A percentile compares a stretch with the other conserved stretches of the same genome.
phyloP scores from a whole-genome alignment of 2,329 filamentous ascomycete species.

The Exophiala spinifera region DNA sequence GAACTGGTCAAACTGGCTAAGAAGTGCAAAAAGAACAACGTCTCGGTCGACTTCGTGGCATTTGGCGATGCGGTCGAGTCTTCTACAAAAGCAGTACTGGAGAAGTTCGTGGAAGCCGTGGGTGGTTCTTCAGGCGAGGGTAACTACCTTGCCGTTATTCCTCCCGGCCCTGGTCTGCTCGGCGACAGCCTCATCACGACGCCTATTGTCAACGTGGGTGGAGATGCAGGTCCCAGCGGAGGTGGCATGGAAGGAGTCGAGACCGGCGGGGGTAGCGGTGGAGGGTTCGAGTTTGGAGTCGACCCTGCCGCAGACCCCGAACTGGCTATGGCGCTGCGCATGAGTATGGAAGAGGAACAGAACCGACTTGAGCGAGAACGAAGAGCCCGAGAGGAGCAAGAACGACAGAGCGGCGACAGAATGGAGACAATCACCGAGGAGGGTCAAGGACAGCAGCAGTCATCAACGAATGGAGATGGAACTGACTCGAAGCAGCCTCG shows the following conservation, averaged over 20 bases:
- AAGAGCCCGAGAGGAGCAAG: slow-evolving; percentile 66
- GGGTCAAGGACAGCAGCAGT: slow-evolving; percentile 49
- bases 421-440: slow-evolving; percentile 82
- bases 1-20: slow-evolving; percentile 84
- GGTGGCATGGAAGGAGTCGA: slow-evolving; percentile 55
- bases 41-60: slow-evolving; percentile 88
- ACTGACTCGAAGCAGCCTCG: slow-evolving; percentile 27
- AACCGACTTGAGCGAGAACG: slow-evolving; percentile 84
- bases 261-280: slow-evolving; percentile 50
- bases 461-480: slow-evolving; percentile 9
- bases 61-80: slow-evolving; percentile 86
- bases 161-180: slow-evolving; percentile 84
- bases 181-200: slow-evolving; percentile 88
- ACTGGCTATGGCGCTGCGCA: slow-evolving; percentile 85
- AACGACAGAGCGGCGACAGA: slow-evolving; percentile 58
- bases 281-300: slow-evolving; percentile 81
- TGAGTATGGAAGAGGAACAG: slow-evolving; percentile 98
- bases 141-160: slow-evolving; percentile 86
- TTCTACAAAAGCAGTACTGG: slow-evolving; percentile 82
- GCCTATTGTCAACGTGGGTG: slow-evolving; percentile 70
- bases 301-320: slow-evolving; percentile 92
- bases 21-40: slow-evolving; percentile 98
- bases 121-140: slow-evolving; percentile 75
- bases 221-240: slow-evolving; percentile 56
- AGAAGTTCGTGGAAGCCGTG: slow-evolving; percentile 88